phyloP scores from a whole-genome alignment of 2,329 filamentous ascomycete species.

The Phialophora chinensis region DNA sequence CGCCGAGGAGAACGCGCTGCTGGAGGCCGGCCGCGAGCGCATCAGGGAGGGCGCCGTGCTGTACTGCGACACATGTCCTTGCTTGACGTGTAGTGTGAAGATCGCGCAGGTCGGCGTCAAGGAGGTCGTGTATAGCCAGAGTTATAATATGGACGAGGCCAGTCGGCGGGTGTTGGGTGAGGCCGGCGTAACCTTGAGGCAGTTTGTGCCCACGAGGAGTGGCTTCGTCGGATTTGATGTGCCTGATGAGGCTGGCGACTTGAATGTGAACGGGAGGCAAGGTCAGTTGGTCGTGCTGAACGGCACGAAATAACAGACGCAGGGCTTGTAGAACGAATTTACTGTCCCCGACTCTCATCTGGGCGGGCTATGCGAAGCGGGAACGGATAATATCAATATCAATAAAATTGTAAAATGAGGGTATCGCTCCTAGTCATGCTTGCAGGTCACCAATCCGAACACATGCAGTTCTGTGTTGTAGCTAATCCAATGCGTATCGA shows the following conservation, averaged over 20 bases:
- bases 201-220: conserved; percentile 61
- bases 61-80: conserved; percentile 96
- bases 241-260: neutral
- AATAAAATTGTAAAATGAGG: neutral
- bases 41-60: conserved; percentile 81
- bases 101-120: conserved; percentile 95
- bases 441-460: neutral
- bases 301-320: conserved; percentile 7
- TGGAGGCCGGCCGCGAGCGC: conserved; percentile 91
- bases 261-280: neutral
- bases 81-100: conserved; percentile 97
- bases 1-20: conserved; percentile 93
- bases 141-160: conserved; percentile 91
- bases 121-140: conserved; percentile 92
- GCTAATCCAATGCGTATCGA: neutral
- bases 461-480: neutral
- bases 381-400: neutral
- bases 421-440: neutral
- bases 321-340: neutral
- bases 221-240: conserved; percentile 33
- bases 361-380: neutral
- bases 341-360: neutral
- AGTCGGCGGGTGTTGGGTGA: conserved; percentile 81
- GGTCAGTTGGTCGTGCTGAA: conserved; percentile 22
- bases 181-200: conserved; percentile 82